A percentile compares a stretch with the other conserved stretches of the same genome.
Evolutionary conservation across 2,329 filamentous ascomycete genomes (phyloP).

Genomic region (Tolypocladium tundrense): DNA sequence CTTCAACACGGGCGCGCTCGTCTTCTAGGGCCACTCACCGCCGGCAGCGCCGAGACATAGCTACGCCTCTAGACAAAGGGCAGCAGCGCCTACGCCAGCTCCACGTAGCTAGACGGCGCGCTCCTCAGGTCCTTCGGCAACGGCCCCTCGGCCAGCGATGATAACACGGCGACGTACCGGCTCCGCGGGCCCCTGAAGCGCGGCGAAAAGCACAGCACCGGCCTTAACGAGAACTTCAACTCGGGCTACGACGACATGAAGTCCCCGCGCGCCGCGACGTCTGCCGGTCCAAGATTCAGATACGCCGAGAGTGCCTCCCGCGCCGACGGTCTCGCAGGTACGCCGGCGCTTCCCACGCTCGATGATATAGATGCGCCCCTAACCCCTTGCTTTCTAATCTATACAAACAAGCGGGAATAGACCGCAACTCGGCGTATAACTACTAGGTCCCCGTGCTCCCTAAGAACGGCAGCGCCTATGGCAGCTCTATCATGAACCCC

Average conservation of each 20-base stretch:
- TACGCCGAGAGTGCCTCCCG: too few relatives aligned
- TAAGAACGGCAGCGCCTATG: conserved; percentile 18
- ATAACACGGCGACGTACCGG: conserved; percentile 45
- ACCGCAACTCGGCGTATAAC: conserved; percentile 56
- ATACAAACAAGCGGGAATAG: conserved; percentile 18
- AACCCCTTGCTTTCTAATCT: neutral
- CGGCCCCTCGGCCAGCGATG: conserved; percentile 29
- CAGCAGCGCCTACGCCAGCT: conserved; percentile 56
- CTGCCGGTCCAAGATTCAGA: too few relatives aligned
- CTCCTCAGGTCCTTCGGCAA: conserved; percentile 58
- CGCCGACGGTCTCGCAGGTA: too few relatives aligned
- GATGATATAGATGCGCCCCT: too few relatives aligned
- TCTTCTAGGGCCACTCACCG: conserved; percentile 60
- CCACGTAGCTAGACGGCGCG: conserved; percentile 53
- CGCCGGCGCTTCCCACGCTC: too few relatives aligned
- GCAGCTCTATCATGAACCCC: conserved; percentile 25
- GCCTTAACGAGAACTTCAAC: conserved; percentile 55
- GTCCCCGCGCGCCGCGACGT: conserved; percentile 46
- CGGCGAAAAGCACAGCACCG: conserved; percentile 54
- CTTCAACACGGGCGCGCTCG: conserved; percentile 56
- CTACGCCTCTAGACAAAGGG: conserved; percentile 53
- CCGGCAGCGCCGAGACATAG: conserved; percentile 46
- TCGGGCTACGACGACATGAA: conserved; percentile 53
- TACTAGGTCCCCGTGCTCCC: conserved; percentile 55
- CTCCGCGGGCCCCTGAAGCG: conserved; percentile 38